Conservation (phyloP, 2,329 filamentous ascomycete species). For the Penicillium sp. region DNA sequence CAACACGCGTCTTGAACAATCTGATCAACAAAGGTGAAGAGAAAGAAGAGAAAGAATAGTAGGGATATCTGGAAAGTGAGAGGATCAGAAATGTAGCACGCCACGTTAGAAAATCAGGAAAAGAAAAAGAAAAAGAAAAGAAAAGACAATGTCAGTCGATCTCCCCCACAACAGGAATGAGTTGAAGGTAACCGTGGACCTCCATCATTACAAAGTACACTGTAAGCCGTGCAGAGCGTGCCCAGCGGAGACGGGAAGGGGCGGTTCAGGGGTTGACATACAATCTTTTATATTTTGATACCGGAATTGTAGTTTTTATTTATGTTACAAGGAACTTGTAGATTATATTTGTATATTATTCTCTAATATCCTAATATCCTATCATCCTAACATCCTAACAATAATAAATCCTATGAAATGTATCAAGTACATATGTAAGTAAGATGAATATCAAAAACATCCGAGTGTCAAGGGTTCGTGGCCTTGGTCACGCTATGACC, state of each 20-base stretch:
- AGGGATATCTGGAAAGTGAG: background rate
- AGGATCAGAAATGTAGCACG: background rate
- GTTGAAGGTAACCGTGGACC: conserved; percentile 8
- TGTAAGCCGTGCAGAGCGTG: conserved; percentile 13
- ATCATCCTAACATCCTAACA: too few relatives aligned
- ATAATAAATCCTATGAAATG: too few relatives aligned
- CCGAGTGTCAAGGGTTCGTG: background rate
- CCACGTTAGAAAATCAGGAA: background rate
- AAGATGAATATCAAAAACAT: conserved; percentile 2
- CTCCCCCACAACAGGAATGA: conserved; percentile 24
- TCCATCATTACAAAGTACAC: background rate
- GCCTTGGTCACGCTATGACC: background rate
- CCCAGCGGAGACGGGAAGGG: conserved; percentile 25
- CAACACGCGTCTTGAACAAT: background rate
- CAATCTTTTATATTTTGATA: background rate
- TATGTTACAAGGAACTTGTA: too few relatives aligned
- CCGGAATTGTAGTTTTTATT: too few relatives aligned
- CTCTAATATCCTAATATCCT: too few relatives aligned
- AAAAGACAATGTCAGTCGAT: conserved; percentile 18
- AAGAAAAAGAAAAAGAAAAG: conserved; percentile 4
- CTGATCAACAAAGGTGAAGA: background rate
- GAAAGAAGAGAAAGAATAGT: background rate
- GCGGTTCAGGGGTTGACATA: conserved; percentile 26
- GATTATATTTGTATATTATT: too few relatives aligned
- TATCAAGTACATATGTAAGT: too few relatives aligned